Evolutionary conservation across 805 yeast species (phyloP).

Genomic region (Ogataea corticis): DNA sequence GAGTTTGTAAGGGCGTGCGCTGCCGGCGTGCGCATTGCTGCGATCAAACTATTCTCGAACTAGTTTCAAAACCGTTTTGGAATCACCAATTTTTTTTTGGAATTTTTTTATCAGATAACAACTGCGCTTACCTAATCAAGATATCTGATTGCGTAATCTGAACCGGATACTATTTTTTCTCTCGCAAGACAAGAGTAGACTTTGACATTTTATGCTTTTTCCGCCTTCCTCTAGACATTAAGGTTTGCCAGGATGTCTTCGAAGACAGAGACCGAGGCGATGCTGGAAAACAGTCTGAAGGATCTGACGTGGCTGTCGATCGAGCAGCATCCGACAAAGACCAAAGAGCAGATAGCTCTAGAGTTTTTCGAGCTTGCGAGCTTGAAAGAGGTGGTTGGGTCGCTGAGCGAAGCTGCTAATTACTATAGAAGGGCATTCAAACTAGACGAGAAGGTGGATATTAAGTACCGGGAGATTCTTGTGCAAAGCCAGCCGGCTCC

Average conservation of each 20-base stretch:
- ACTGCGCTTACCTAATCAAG: too few species aligned
- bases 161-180: background rate
- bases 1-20: background rate
- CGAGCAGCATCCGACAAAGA: conserved; percentile 31
- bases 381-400: conserved; percentile 69
- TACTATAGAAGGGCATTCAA: conserved; percentile 72
- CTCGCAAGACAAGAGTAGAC: too few species aligned
- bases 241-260: background rate
- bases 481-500: conserved; percentile 28
- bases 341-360: conserved; percentile 49
- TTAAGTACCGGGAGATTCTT: conserved; percentile 58
- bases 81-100: background rate
- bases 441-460: conserved; percentile 60
- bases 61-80: conserved; percentile 9
- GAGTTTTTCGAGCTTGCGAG: conserved; percentile 68
- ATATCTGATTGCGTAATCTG: background rate
- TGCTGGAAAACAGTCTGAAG: conserved; percentile 25
- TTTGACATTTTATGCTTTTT: too few species aligned
- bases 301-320: conserved; percentile 28
- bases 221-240: background rate
- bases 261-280: background rate
- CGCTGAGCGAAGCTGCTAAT: conserved; percentile 78
- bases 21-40: background rate
- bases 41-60: background rate
- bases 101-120: too few species aligned